Base-by-base conservation (phyloP, 23 red algal genomes). In the Chondrus crispus region DNA sequence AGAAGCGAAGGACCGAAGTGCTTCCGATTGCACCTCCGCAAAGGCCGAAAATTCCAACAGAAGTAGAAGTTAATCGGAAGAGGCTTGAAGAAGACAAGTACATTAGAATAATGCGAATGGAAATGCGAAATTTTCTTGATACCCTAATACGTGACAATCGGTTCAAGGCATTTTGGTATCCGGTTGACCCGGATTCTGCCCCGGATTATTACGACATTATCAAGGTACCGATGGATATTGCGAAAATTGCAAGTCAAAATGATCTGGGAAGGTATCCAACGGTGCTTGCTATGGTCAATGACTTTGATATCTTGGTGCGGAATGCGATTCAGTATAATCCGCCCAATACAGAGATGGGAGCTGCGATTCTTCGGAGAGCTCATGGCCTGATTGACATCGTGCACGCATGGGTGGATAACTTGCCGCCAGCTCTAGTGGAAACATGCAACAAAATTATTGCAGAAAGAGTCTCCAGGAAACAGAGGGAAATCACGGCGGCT, bases 131-230 rank as follows among this genome's bases (percentile, higher is more conserved):
- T 33, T 93, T 98, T 71, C 72, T 98, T 1, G 95, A 94, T 73
- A 74, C 66, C 55, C 53, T 98, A 58, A 72, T 93, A 50, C 76
- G 74, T 37, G 95, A 98, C 58, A 33, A 76, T 11, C 92, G 92
- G 10, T 93, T 91, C n/a, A 90, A 89, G 74, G 80, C 85, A 30
- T 99, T 96, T 70, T 93, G 94, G 84, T 60, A 95, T 42, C 97
- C 93, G 3, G 94, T 99, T 4, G 89, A 94, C 29, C 49, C 68
- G 44, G 22, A 18, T 19, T 95, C 93, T 9, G 97, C 94, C 2
- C 92, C 94, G 5, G 93, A 99, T 49, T 99, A 99, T 51, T 94
- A 95, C 49, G 94, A 96, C 5, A 88, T 99, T 55, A 94, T 99
- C 80, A 91, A 96, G 41, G 66, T 77, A 28, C 97, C 97, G 2